Evolutionary conservation across 192 early-diverging fungal genomes (phyloP).

Genomic region (Podila epigama): DNA sequence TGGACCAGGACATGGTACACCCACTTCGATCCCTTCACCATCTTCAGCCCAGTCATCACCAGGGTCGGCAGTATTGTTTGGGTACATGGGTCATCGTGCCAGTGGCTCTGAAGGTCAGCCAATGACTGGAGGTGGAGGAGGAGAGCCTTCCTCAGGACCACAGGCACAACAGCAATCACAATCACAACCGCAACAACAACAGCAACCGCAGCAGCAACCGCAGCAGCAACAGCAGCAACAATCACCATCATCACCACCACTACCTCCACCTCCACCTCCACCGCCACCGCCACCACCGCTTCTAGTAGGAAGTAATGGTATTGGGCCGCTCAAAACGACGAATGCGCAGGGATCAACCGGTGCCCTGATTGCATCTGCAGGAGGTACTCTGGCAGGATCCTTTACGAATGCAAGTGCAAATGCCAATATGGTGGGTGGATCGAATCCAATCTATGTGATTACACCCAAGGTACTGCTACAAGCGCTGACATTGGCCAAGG

Average conservation of each 20-base stretch:
- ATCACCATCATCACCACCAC: no score
- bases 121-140: no score
- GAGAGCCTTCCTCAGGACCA: no score
- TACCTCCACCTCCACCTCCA: no score
- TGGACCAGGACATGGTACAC: constrained; percentile 33
- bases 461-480: constrained; percentile 42
- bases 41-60: constrained; percentile 47
- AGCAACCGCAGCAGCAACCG: no score
- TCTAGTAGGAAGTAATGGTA: no score
- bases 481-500: constrained; percentile 39
- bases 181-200: not conserved
- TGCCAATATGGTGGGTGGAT: constrained; percentile 38
- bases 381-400: constrained; percentile 16
- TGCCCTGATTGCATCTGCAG: not conserved
- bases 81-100: constrained; percentile 37
- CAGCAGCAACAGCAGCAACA: no score
- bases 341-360: constrained; percentile 10
- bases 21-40: constrained; percentile 42
- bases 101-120: not conserved
- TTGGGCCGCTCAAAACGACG: constrained; percentile 25
- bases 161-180: no score
- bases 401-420: constrained; percentile 46
- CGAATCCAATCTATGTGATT: constrained; percentile 39
- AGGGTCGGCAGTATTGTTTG: constrained; percentile 19
- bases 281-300: no score